These are phyloP conservation scores for Pythium chondricola DNA, from an alignment of 352 stramenopile genomes.

Conservation along the genomic window DNA sequence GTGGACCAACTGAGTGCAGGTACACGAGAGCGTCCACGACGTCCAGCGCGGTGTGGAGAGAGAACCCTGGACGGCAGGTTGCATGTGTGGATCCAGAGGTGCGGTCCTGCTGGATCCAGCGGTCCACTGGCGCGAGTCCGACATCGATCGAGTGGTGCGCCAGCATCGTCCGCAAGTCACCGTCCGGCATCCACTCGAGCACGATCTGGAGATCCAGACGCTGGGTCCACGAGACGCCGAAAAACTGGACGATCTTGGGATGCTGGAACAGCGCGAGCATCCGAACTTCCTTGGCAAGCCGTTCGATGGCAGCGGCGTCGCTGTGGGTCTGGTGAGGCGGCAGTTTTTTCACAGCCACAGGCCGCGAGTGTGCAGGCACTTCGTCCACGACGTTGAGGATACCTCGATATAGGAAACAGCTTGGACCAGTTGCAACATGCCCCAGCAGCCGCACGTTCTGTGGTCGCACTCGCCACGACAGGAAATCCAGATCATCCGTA, in stretches of 20 bases:
- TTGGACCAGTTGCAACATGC: constrained; percentile 1
- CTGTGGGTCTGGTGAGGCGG: constrained; percentile 3
- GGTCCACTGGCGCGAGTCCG: constrained; percentile 18
- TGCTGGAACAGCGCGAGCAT: constrained; percentile 44
- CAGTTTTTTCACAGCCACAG: constrained; percentile 6
- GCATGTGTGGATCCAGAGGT: background rate
- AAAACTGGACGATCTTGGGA: constrained; percentile 42
- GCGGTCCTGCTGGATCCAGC: constrained; percentile 5
- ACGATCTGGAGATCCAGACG: constrained; percentile 42
- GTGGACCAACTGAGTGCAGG: constrained; percentile 28
- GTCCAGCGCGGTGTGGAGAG: constrained; percentile 29
- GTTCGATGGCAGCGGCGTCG: constrained; percentile 4
- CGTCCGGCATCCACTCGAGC: constrained; percentile 47
- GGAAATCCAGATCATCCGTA: constrained; percentile 7
- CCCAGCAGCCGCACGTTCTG: background rate
- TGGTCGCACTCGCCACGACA: background rate
- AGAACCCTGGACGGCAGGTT: constrained; percentile 4
- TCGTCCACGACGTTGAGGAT: background rate
- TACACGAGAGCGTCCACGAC: constrained; percentile 35
- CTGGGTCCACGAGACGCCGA: constrained; percentile 43
- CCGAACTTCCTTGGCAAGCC: constrained; percentile 42
- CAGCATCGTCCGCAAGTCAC: constrained; percentile 37
- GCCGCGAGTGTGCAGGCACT: background rate
- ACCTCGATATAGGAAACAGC: constrained; percentile 3
- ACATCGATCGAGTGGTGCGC: background rate